Base-by-base conservation (phyloP, 2,329 filamentous ascomycete species). In the Clarireedia monteithiana region DNA sequence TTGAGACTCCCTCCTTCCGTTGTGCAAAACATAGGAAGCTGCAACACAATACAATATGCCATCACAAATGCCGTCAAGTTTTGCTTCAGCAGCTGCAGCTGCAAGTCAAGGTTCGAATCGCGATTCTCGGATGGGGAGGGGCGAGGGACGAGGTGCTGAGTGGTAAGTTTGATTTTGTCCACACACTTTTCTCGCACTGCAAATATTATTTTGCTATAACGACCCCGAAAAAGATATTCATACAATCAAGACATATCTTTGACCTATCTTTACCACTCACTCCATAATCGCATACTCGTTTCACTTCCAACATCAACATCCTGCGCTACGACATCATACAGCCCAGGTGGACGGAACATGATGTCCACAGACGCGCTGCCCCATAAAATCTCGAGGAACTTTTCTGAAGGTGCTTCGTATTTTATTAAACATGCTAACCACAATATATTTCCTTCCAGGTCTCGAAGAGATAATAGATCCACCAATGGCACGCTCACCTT, bases 1-100 rank as follows among this genome's bases (percentile, higher is more conserved):
- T 34, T 24, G 20, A 48, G 5, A 40, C 30, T 40, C 27, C 34
- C 44, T 42, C 20, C 24, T 30, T 42, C 36, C 36, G 17, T 30
- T 30, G 44, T 53, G 23, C n/a, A 26, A 48, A 53, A 34, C 20
- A 15, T 9, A 53, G 44, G 46, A 53, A 53, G 27, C 12, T n/a
- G 36, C 44, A 23, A 49, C 48, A 17, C 24, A 42, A 49, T 30
- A 49, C 44, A 54, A 54, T 54, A 54, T 54, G 52, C 52, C 52
- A 49, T 54, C 52, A 26, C 52, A 49, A 75, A 81, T 90, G 72
- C 84, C 86, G 67, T 89, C 88, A 66, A 91, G 86, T 78, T 91
- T 91, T 75, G 88, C 88, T 71, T 90, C 88, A 69, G 88, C 88
- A 67, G 88, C 88, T 65, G 87, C 88, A 70, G 45, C 52, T 10